Evolutionary conservation across 441 rosid species (phyloP).

Genomic region (Gossypium trilobum): DNA sequence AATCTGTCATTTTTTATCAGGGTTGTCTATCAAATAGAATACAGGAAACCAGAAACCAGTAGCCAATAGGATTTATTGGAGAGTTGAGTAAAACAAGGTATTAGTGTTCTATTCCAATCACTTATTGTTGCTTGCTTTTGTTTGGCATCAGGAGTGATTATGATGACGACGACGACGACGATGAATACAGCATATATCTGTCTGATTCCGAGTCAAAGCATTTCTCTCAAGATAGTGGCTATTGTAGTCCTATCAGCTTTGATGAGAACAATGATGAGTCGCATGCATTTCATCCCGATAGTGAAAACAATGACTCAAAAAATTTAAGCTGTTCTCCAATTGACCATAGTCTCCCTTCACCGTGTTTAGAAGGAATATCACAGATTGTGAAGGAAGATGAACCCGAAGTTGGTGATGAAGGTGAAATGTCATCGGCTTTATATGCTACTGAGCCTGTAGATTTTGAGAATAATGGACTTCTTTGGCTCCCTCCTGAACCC

Average conservation of each 20-base stretch:
- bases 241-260: conserved; percentile 45
- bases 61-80: neutral
- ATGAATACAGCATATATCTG: conserved; percentile 43
- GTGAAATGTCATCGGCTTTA: conserved; percentile 49
- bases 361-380: conserved; percentile 38
- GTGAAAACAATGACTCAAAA: conserved; percentile 41
- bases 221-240: conserved; percentile 41
- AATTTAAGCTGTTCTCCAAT: conserved; percentile 54
- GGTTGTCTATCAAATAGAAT: neutral
- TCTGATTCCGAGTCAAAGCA: conserved; percentile 47
- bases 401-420: conserved; percentile 40
- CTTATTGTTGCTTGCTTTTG: conserved; percentile 6
- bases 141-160: conserved; percentile 57
- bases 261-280: conserved; percentile 39
- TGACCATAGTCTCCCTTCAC: conserved; percentile 37
- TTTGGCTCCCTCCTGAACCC: conserved; percentile 98
- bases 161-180: conserved; percentile 18
- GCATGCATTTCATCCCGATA: conserved; percentile 37
- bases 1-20: neutral
- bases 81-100: neutral
- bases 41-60: neutral
- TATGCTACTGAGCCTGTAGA: conserved; percentile 68
- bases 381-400: conserved; percentile 47
- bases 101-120: neutral
- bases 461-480: conserved; percentile 76